Evolutionary conservation across 1,284 basidiomycete genomes (phyloP), one percentile per base, ranked within the genome.

Genomic region (Ceratobasidium sp.): DNA sequence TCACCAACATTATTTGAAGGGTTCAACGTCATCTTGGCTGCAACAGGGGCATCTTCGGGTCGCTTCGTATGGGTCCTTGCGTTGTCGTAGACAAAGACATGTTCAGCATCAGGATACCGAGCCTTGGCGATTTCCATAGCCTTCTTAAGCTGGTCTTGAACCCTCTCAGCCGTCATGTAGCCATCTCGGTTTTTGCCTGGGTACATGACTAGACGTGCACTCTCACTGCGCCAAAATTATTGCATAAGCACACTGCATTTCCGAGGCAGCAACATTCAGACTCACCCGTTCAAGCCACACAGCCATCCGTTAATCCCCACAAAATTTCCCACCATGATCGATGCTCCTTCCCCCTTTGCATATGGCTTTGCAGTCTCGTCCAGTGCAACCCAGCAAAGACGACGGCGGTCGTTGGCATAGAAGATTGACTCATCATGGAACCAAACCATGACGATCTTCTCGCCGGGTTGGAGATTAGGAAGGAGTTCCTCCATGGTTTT

Each of bases 151-250:
- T 37, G 37, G 8, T 37, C 37, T 37, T 37, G 37, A 37, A 32
- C 37, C 37, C 8, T 37, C 8, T 37, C 37, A 3, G 4, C 80
- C 1, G 76, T 79, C 71, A 86, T 86, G 70, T 84, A 86, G 0
- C 86, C 83, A 7, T 86, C 82, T 65, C 86, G 82, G 80, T 82
- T 85, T 76, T 87, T 87, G 5, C 86, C 84, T 81, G 87, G 86
- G 64, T 86, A 83, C 3, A 87, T 65, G 5, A 84, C n/a, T 51
- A 51, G 49, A 49, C 46, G 19, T 3, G 37, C 37, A 37, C 37
- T 43, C 11, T 43, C 8, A 9, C 8, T 22, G 52, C 43, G 54
- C n/a, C 6, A 11, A 32, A 37, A 37, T 61, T 15, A 34, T 70
- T 29, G n/a, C 13, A 19, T 56, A 56, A n/a, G 57, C 29, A n/a